Evolutionary conservation across 495 filamentous ascomycete species (phyloP).

Genomic region (Apodospora peruviana): DNA sequence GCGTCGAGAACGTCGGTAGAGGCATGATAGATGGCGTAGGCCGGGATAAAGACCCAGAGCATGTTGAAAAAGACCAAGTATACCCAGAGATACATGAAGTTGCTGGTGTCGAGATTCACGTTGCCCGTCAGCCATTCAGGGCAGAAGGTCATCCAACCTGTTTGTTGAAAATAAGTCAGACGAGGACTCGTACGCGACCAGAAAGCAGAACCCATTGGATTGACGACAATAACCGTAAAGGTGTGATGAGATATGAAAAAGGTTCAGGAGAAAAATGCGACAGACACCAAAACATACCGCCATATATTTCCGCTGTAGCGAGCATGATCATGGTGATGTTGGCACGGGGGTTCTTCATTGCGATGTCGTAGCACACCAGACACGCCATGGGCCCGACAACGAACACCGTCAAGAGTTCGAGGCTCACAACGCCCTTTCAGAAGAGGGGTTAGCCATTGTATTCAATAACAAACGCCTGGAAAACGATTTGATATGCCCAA

Average conservation of each 20-base stretch:
- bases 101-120: slow-evolving; percentile 69
- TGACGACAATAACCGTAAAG: neutral
- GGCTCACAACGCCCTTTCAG: slow-evolving; percentile 64
- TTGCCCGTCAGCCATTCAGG: slow-evolving; percentile 86
- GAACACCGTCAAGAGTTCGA: slow-evolving; percentile 84
- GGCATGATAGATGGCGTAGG: slow-evolving; percentile 68
- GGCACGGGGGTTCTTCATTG: slow-evolving; percentile 50
- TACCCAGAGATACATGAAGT: slow-evolving; percentile 82
- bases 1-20: slow-evolving; percentile 54
- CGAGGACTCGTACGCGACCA: neutral
- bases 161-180: too few relatives aligned
- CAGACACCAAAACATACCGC: slow-evolving; percentile 45
- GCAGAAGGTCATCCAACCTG: slow-evolving; percentile 90
- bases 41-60: slow-evolving; percentile 78
- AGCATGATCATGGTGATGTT: slow-evolving; percentile 68
- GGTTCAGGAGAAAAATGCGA: too few relatives aligned
- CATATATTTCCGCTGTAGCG: slow-evolving; percentile 93
- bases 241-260: neutral
- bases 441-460: neutral
- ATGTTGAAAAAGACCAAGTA: slow-evolving; percentile 90
- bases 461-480: too few relatives aligned
- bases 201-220: neutral
- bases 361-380: slow-evolving; percentile 63
- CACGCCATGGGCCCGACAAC: slow-evolving; percentile 67
- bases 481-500: too few relatives aligned